phyloP scores from a whole-genome alignment of 2,329 filamentous ascomycete species.

The Tolypocladium guangdongense region DNA sequence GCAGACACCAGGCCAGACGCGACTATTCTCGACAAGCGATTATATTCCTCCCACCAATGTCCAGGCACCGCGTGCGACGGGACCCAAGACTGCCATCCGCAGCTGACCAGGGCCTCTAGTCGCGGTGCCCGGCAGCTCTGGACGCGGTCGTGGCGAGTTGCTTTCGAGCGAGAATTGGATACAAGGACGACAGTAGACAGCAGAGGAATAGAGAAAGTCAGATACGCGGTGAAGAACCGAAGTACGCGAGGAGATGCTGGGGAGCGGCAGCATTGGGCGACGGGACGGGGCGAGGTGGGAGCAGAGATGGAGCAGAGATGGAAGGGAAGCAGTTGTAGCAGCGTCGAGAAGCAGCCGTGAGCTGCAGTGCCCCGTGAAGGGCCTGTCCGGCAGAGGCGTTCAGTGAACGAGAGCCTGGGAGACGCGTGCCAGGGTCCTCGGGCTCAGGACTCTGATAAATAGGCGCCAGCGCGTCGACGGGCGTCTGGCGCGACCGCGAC shows the following conservation, averaged over 20 bases:
- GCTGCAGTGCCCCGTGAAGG: background rate
- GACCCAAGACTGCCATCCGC: background rate
- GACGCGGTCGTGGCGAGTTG: background rate
- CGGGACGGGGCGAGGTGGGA: background rate
- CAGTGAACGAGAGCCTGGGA: background rate
- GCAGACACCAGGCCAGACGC: background rate
- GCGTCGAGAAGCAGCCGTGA: background rate
- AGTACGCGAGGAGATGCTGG: background rate
- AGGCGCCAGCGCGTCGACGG: conserved; percentile 5
- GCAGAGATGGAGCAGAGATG: background rate
- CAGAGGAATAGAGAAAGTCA: background rate
- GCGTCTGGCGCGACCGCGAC: background rate
- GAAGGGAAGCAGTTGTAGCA: background rate
- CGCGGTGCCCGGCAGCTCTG: background rate
- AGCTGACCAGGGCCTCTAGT: background rate
- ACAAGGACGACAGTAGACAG: background rate
- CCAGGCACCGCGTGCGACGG: background rate
- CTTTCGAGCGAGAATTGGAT: background rate
- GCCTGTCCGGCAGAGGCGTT: background rate
- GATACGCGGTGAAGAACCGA: background rate
- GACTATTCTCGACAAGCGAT: background rate
- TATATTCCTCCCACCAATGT: background rate
- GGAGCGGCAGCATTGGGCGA: background rate
- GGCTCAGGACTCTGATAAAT: too few relatives aligned
- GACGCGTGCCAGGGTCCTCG: background rate